Percentiles rank a stretch among this genome's conserved stretches.
phyloP scores from a whole-genome alignment of 805 yeast genomes.

The Monosporozyma unispora region DNA sequence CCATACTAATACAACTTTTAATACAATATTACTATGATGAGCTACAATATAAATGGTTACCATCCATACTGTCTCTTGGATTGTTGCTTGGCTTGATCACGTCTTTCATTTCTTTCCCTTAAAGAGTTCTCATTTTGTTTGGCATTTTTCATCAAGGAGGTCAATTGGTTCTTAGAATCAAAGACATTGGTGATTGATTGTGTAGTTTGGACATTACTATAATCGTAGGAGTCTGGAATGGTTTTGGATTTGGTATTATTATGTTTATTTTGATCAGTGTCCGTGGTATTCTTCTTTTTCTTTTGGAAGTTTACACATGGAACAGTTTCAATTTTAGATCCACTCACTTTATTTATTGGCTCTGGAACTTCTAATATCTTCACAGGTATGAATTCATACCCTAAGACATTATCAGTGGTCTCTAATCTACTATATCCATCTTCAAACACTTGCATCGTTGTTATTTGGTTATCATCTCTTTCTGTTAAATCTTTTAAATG shows the following conservation, averaged over 20 bases:
- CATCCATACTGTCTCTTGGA: constrained; percentile 18
- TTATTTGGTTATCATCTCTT: too few relatives aligned
- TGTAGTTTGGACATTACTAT: background rate
- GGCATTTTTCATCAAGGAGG: constrained; percentile 17
- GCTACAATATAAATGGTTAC: too few relatives aligned
- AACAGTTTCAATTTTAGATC: background rate
- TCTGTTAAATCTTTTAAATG: too few relatives aligned
- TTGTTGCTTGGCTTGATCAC: constrained; percentile 10
- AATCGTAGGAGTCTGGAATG: constrained; percentile 1
- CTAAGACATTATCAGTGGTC: background rate
- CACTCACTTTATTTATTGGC: background rate
- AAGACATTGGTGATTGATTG: constrained; percentile 10
- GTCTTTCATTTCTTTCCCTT: constrained; percentile 9
- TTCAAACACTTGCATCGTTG: constrained; percentile 4
- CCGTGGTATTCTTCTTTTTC: background rate
- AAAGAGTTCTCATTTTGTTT: constrained; percentile 12
- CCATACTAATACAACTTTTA: background rate
- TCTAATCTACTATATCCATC: constrained; percentile 5
- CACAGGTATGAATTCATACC: background rate
- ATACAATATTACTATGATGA: background rate
- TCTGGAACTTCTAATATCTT: background rate
- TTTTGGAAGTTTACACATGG: background rate
- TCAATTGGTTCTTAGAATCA: constrained; percentile 16
- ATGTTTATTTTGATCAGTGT: too few relatives aligned
- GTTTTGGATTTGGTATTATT: too few relatives aligned